phyloP scores from a whole-genome alignment of 2,329 filamentous ascomycete genomes.

The Proliferodiscus dingleyae region DNA sequence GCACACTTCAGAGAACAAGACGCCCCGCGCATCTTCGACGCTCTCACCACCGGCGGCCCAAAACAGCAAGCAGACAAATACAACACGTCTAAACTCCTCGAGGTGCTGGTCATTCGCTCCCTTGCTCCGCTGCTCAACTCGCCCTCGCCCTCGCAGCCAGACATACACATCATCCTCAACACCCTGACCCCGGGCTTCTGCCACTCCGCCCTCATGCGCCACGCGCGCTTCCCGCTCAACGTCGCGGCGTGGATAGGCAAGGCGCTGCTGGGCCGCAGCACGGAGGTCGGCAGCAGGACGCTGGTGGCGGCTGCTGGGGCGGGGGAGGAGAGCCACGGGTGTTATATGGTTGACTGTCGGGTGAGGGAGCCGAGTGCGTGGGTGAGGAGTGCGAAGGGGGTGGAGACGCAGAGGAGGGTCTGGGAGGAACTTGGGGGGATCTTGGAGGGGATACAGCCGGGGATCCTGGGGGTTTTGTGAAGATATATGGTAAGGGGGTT shows the following conservation, averaged over 20 bases:
- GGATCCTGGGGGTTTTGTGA: constrained; percentile 28
- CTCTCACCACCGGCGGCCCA: constrained; percentile 14
- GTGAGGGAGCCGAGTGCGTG: constrained; percentile 29
- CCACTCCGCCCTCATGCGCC: constrained; percentile 29
- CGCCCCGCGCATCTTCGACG: constrained; percentile 16
- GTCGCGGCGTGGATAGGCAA: constrained; percentile 22
- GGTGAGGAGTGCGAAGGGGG: constrained; percentile 36
- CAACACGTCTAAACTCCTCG: constrained; percentile 33
- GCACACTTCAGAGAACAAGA: constrained; percentile 25
- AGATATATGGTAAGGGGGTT: too few relatives aligned
- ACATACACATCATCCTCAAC: constrained; percentile 31
- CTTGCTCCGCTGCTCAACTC: constrained; percentile 30
- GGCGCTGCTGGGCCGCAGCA: constrained; percentile 25
- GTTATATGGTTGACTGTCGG: constrained; percentile 26
- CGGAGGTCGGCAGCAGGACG: constrained; percentile 33
- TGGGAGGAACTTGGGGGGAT: constrained; percentile 40
- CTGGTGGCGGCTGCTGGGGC: constrained; percentile 29
- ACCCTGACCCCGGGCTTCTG: constrained; percentile 33
- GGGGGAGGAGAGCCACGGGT: constrained; percentile 29
- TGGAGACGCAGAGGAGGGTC: constrained; percentile 33
- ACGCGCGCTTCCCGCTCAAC: constrained; percentile 26
- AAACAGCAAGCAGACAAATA: constrained; percentile 29
- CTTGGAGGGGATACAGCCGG: constrained; percentile 40
- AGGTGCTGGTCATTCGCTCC: constrained; percentile 29
- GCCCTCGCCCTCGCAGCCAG: constrained; percentile 21